These are phyloP conservation scores for Plenodomus biglobosus DNA, from an alignment of 2,329 filamentous ascomycete genomes.

Conservation along the genomic window DNA sequence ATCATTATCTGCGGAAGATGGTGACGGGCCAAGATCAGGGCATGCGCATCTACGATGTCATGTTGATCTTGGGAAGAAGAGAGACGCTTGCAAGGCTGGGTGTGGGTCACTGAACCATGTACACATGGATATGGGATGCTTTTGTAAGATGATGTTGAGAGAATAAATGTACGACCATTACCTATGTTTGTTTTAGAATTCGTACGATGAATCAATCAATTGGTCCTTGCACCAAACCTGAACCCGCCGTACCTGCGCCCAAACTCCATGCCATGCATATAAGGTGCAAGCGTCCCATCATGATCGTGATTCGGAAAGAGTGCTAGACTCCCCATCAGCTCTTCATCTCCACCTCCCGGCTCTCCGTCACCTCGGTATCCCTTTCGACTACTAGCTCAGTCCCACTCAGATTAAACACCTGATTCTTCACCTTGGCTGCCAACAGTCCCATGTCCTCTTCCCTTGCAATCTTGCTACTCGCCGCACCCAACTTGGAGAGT, in stretches of 20 bases:
- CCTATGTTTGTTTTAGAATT: no score
- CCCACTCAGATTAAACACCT: constrained; percentile 53
- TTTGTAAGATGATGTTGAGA: neutral
- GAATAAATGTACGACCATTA: no score
- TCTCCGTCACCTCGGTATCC: constrained; percentile 6
- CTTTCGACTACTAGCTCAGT: neutral
- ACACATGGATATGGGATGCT: neutral
- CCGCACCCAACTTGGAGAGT: constrained; percentile 62
- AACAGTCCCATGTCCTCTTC: constrained; percentile 66
- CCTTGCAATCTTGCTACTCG: constrained; percentile 62
- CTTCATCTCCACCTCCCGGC: constrained; percentile 37
- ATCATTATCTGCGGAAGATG: constrained; percentile 37
- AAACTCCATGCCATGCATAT: constrained; percentile 10
- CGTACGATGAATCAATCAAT: no score
- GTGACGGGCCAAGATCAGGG: constrained; percentile 37
- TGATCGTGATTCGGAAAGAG: neutral
- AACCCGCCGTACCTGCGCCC: neutral
- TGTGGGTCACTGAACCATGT: constrained; percentile 4
- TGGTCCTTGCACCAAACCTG: neutral
- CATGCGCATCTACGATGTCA: constrained; percentile 39
- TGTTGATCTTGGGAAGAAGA: constrained; percentile 36
- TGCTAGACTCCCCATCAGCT: constrained; percentile 14
- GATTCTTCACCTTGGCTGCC: constrained; percentile 64
- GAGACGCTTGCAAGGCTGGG: constrained; percentile 37
- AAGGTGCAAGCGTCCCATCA: neutral